Evolutionary conservation across 2,329 filamentous ascomycete genomes (phyloP).

Genomic region (Albophoma yamanashiensis): DNA sequence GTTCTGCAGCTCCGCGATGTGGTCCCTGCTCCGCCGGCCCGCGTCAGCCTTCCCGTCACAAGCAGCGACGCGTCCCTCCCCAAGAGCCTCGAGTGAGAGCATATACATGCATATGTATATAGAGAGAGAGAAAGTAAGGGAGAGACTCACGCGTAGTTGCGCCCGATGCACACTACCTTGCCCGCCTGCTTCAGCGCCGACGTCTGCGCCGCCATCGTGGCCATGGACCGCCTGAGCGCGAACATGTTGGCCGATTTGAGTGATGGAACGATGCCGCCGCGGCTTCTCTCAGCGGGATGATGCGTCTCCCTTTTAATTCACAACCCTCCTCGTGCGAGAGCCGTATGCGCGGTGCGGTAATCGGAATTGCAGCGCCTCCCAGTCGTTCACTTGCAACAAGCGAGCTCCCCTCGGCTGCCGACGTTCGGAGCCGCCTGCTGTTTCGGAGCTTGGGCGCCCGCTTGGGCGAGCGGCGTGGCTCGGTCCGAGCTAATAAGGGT

Average conservation of each 20-base stretch:
- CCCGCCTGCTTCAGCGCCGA: conserved; percentile 42
- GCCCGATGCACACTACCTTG: conserved; percentile 86
- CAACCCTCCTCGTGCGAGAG: too few species aligned
- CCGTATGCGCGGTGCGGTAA: background rate
- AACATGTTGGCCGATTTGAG: conserved; percentile 16
- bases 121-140: too few species aligned
- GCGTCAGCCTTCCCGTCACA: background rate
- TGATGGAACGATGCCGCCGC: background rate
- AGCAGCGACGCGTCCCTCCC: too few species aligned
- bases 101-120: too few species aligned
- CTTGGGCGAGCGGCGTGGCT: background rate
- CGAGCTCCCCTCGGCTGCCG: background rate
- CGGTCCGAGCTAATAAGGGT: background rate
- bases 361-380: background rate
- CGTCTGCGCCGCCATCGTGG: conserved; percentile 29
- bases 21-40: conserved; percentile 50
- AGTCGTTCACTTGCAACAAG: background rate
- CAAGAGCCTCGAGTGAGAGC: background rate
- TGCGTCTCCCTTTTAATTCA: background rate
- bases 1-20: conserved; percentile 87
- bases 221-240: conserved; percentile 24
- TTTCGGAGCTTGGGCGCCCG: background rate
- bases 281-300: background rate
- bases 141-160: conserved; percentile 78
- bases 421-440: background rate